Conservation (phyloP, 805 yeast species). For the Candida hispaniensis region DNA sequence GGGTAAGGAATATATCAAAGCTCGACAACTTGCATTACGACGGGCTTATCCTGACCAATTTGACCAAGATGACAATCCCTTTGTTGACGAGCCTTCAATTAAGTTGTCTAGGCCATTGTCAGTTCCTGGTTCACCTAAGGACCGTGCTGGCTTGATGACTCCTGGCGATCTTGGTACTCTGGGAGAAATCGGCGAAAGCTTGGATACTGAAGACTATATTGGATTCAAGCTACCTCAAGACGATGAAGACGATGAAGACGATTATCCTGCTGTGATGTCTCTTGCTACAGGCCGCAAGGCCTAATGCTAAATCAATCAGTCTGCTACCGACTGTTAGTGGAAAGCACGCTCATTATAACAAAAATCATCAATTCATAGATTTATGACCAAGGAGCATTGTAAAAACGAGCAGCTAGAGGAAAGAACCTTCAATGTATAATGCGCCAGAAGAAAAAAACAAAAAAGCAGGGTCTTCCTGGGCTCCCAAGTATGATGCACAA, state of each 20-base stretch:
- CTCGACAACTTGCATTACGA: slow-evolving; percentile 81
- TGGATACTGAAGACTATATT: slow-evolving; percentile 62
- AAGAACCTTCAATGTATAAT: too few species aligned
- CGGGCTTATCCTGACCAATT: slow-evolving; percentile 89
- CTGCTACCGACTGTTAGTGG: too few species aligned
- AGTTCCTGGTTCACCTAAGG: slow-evolving; percentile 95
- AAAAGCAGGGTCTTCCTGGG: too few species aligned
- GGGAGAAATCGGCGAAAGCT: slow-evolving; percentile 71
- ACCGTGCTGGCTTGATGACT: slow-evolving; percentile 68
- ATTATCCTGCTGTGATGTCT: slow-evolving; percentile 23
- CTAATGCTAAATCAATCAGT: too few species aligned
- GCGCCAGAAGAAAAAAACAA: too few species aligned
- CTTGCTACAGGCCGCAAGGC: slow-evolving; percentile 12
- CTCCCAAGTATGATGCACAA: too few species aligned
- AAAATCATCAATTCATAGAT: too few species aligned
- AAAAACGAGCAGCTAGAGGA: too few species aligned
- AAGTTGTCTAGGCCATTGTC: slow-evolving; percentile 86
- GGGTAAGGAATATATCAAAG: slow-evolving; percentile 95
- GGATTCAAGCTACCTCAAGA: slow-evolving; percentile 35
- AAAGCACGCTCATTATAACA: too few species aligned
- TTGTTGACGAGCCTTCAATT: slow-evolving; percentile 23
- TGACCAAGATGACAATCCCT: slow-evolving; percentile 30
- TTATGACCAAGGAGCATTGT: too few species aligned
- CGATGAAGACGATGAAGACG: slow-evolving; percentile 29
- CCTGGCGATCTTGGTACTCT: slow-evolving; percentile 97